These are phyloP conservation scores for Pseudogymnoascus sp. DNA, from an alignment of 2,329 filamentous ascomycete species.

Conservation along the genomic window DNA sequence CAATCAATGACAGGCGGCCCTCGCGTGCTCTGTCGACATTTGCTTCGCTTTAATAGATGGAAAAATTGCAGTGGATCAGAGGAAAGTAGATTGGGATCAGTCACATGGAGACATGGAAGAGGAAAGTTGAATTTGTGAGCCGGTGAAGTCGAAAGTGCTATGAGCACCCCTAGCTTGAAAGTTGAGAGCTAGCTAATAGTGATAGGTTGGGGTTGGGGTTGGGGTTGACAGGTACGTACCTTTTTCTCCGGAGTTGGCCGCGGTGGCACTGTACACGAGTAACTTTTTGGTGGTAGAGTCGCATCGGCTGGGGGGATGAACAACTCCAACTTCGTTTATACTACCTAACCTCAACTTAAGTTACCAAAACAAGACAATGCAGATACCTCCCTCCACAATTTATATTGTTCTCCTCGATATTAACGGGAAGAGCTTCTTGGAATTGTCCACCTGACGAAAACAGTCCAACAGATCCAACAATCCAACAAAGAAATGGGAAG, in stretches of 20 bases:
- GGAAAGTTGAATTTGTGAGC: background rate
- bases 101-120: background rate
- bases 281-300: background rate
- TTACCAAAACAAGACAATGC: background rate
- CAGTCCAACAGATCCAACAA: background rate
- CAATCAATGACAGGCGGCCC: background rate
- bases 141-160: background rate
- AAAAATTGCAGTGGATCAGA: background rate
- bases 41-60: slow-evolving; percentile 1
- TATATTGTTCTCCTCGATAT: slow-evolving; percentile 1
- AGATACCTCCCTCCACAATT: background rate
- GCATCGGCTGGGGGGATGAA: background rate
- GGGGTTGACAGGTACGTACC: slow-evolving; percentile 6
- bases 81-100: background rate
- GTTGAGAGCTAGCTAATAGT: background rate
- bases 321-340: background rate
- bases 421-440: background rate
- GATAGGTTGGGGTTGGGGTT: background rate
- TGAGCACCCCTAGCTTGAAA: background rate
- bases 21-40: background rate
- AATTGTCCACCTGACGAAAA: slow-evolving; percentile 1
- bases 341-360: background rate
- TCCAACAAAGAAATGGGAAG: background rate
- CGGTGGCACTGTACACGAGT: background rate
- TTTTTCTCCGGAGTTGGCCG: background rate